Evolutionary conservation across 2,329 filamentous ascomycete species (phyloP), one percentile per base, ranked within the genome.

Genomic region (Curvularia spicifera): DNA sequence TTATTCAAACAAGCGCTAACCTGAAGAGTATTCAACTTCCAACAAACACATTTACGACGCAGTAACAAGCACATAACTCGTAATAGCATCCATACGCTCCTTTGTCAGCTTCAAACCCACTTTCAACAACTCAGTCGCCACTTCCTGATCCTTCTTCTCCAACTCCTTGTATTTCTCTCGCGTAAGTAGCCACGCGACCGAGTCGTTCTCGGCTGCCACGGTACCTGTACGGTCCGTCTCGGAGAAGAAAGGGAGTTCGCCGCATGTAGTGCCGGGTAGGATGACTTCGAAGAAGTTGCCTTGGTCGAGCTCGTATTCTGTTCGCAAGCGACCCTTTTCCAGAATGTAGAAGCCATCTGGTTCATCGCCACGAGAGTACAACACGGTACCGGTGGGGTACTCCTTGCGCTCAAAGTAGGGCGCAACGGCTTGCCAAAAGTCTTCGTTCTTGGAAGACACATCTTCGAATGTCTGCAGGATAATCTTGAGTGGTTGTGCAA

Each of bases 401-500:
- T 89, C 86, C 61, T 85, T 85, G 44, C 87, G 86, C 39, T 81
- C 79, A 72, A 99, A 97, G 79, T 90, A 98, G 0, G 85, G 81
- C 4, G 87, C 86, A 0, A 88, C 89, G 1, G 87, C 87, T 77
- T 93, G 94, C 95, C 95, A 99, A 74, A 98, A 98, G 76, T 97
- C 93, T 76, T 97, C 93, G 71, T 94, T 95, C 75, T 91, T 88
- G 51, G 87, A 82, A 51, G 91, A 96, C 12, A 97, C 81, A 44
- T 92, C 91, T 72, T 95, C 90, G 79, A 99, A 98, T n/a, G 95
- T 91, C 74, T 97, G 94, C 24, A 99, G 84, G 76, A 99, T 91
- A 46, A 99, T 86, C 1, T 91, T 90, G 7, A 98, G 85, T 0
- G 95, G 95, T 73, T 97, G 93, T 65, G 91, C 91, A 76, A 97